Evolutionary conservation across 1,284 basidiomycete genomes (phyloP).

Genomic region (Heterobasidion irregulare): DNA sequence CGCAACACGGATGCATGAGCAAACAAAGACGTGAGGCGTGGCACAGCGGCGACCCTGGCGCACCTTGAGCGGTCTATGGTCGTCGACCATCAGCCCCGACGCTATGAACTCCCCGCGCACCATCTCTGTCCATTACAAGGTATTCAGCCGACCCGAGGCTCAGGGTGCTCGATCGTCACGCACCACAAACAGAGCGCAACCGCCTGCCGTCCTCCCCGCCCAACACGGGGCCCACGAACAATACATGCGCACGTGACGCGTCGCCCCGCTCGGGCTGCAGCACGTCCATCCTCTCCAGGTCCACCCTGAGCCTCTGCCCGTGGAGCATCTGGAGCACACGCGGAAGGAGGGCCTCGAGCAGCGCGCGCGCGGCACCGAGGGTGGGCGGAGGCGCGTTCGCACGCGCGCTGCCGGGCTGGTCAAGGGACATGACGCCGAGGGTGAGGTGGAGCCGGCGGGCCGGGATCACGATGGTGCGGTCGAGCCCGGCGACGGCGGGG

Average conservation of each 20-base stretch:
- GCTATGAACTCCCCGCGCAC: constrained; percentile 36
- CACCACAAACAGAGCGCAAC: constrained; percentile 34
- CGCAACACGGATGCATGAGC: background rate
- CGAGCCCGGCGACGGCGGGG: constrained; percentile 44
- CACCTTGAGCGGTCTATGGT: constrained; percentile 55
- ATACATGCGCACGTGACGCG: constrained; percentile 40
- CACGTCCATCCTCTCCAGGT: constrained; percentile 41
- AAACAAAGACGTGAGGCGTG: background rate
- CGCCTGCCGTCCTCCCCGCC: constrained; percentile 17
- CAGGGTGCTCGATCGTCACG: constrained; percentile 8
- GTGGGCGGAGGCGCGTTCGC: background rate
- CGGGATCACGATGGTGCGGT: constrained; percentile 48
- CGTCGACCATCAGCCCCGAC: constrained; percentile 32
- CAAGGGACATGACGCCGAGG: constrained; percentile 60
- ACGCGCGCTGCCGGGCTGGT: background rate
- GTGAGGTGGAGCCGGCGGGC: constrained; percentile 62
- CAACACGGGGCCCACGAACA: constrained; percentile 43
- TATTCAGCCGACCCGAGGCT: background rate
- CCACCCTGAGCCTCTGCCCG: constrained; percentile 25
- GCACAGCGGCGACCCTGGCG: constrained; percentile 2
- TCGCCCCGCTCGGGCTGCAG: constrained; percentile 36
- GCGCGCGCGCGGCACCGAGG: background rate
- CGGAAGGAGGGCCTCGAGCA: constrained; percentile 6
- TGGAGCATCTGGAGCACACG: constrained; percentile 5
- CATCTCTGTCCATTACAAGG: constrained; percentile 25